Conservation (phyloP, 140 eudicot genomes). For the Anethum foeniculum region DNA sequence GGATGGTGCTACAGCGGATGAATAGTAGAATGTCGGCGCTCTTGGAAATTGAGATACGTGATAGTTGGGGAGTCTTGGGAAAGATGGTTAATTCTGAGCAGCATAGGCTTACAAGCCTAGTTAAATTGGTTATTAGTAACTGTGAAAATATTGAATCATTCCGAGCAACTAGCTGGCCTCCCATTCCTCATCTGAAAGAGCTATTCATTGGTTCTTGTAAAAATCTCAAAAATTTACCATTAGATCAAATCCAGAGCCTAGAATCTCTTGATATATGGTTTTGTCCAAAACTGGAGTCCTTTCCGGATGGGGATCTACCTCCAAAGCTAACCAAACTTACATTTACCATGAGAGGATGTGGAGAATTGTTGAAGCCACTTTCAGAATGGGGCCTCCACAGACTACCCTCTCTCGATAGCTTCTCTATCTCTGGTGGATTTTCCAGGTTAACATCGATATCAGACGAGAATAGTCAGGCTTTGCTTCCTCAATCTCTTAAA, state of each 20-base stretch:
- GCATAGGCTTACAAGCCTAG: constrained; percentile 5
- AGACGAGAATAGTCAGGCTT: neutral
- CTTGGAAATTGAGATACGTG: neutral
- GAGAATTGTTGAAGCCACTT: neutral
- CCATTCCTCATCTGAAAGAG: neutral
- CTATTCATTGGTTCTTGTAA: constrained; percentile 1
- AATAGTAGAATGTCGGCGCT: neutral
- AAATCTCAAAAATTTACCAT: neutral
- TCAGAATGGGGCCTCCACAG: constrained; percentile 11
- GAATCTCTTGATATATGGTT: constrained; percentile 9
- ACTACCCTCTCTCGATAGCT: constrained; percentile 13
- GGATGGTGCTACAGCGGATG: neutral
- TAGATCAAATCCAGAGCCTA: constrained; percentile 11
- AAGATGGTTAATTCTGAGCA: neutral
- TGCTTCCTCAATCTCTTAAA: constrained; percentile 7
- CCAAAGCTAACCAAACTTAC: constrained; percentile 14
- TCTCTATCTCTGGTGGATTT: constrained; percentile 4
- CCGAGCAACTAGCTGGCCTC: neutral
- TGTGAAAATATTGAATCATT: neutral
- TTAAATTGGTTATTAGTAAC: neutral
- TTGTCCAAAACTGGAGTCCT: constrained; percentile 17
- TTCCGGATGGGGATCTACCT: constrained; percentile 20
- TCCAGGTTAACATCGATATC: constrained; percentile 2
- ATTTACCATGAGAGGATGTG: constrained; percentile 13
- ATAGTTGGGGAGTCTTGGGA: neutral